Evolutionary conservation across 2,329 filamentous ascomycete species (phyloP).

Genomic region (Colletotrichum scovillei): DNA sequence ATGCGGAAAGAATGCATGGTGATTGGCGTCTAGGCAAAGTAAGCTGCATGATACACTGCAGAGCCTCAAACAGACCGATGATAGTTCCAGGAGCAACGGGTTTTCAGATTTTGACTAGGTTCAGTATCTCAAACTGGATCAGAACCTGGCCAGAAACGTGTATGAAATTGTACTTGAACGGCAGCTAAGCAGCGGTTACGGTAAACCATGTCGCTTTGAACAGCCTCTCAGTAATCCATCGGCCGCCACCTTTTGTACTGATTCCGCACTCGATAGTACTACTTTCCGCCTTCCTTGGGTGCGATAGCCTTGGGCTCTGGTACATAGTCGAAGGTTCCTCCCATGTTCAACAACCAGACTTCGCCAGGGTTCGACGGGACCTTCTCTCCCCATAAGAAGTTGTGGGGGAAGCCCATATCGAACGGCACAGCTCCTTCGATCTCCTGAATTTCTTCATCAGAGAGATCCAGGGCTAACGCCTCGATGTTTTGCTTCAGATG

Average conservation of each 20-base stretch:
- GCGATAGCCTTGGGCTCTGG: constrained; percentile 54
- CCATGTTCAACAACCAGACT: constrained; percentile 58
- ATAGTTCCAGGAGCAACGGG: not conserved
- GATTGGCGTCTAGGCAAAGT: not conserved
- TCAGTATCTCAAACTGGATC: not conserved
- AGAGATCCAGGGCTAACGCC: constrained; percentile 70
- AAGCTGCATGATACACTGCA: not conserved
- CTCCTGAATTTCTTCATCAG: constrained; percentile 70
- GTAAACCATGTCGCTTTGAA: not conserved
- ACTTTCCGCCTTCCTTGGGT: constrained; percentile 53
- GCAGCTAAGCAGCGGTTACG: no score
- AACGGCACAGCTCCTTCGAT: constrained; percentile 73
- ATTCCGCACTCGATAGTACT: constrained; percentile 49
- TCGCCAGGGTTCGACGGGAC: constrained; percentile 51
- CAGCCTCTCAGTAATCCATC: constrained; percentile 25
- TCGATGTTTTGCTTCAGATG: constrained; percentile 79
- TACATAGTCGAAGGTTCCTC: constrained; percentile 63
- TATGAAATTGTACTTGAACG: not conserved
- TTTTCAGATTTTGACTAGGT: not conserved
- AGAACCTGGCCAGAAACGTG: not conserved
- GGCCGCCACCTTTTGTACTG: constrained; percentile 46
- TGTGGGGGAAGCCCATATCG: constrained; percentile 74
- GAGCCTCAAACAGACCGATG: not conserved
- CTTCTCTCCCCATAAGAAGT: constrained; percentile 62
- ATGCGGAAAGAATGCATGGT: not conserved